phyloP scores from a whole-genome alignment of 192 early-diverging fungal species.

The Coemansia sp. region DNA sequence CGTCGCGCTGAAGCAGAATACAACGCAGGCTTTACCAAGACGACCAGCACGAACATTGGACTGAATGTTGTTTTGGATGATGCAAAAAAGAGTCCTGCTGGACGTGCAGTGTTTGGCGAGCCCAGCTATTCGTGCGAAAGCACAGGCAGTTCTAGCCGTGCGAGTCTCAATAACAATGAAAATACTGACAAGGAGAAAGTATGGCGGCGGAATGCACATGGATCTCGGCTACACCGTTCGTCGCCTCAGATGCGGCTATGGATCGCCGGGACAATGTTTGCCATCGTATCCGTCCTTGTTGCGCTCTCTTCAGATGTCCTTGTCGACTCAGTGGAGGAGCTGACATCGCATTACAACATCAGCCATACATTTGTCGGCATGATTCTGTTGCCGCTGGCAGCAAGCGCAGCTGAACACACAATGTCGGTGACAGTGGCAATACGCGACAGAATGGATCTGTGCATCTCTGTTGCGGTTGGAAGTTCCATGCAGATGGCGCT shows the following conservation, averaged over 20 bases:
- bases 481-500: slow-evolving; percentile 87
- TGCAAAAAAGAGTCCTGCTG: background rate
- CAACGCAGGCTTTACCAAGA: slow-evolving; percentile 45
- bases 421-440: slow-evolving; percentile 82
- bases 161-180: background rate
- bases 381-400: slow-evolving; percentile 87
- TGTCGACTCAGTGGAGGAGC: slow-evolving; percentile 63
- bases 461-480: slow-evolving; percentile 75
- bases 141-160: background rate
- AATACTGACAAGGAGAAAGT: slow-evolving; percentile 7
- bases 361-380: slow-evolving; percentile 87
- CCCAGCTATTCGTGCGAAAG: background rate
- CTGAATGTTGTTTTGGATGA: slow-evolving; percentile 6
- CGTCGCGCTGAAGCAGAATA: slow-evolving; percentile 41
- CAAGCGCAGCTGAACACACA: slow-evolving; percentile 85
- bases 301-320: slow-evolving; percentile 79
- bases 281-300: slow-evolving; percentile 66
- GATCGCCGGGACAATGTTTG: slow-evolving; percentile 62
- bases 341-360: slow-evolving; percentile 64
- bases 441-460: slow-evolving; percentile 86
- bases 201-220: slow-evolving; percentile 8
- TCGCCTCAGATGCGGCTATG: slow-evolving; percentile 58
- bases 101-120: slow-evolving; percentile 9
- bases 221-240: slow-evolving; percentile 22
- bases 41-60: background rate